Base-by-base conservation (phyloP, 2,329 filamentous ascomycete genomes). In the Neonectria ditissima region DNA sequence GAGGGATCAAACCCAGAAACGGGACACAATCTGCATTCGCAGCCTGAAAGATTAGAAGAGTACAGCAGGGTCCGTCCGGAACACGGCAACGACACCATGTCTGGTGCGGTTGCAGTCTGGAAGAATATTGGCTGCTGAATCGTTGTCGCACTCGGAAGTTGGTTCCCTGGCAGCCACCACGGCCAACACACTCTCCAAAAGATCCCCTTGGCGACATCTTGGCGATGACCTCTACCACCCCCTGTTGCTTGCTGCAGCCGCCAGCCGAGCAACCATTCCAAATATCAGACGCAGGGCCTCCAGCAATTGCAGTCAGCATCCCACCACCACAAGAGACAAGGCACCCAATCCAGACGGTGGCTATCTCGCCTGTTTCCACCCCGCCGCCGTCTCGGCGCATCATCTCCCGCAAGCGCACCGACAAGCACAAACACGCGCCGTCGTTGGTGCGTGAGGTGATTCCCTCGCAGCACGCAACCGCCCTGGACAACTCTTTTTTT, bases 141-240 rank as follows among this genome's bases (percentile, higher is more conserved):
- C 18, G 37, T 41, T 18, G 37, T 39, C 37, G 37, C n/a, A 18
- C 8, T 39, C n/a, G n/a, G 37, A 18, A 7, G n/a, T 34, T 9
- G 37, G n/a, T 14, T 13, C 22, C 22, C 6, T 39, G 16, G n/a
- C 37, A 39, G 8, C n/a, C 37, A 18, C n/a, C 37, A 39, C 37
- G 16, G 32, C 8, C 24, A 48, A 22, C 24, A 48, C 9, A 7
- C 24, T 16, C 32, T 5, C 13, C 34, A n/a, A 50, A 32, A 50
- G 18, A 13, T n/a, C 20, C 22, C 6, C 47, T 50, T 50, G 47
- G 47, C 47, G 47, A 50, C 18, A 20, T 20, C 55, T 57, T 32
- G 24, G 52, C 52, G 39, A 55, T 47, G 28, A 3, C 53, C 47
- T 59, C 43, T 39, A n/a, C n/a, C n/a, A n/a, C n/a, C n/a, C n/a